These are phyloP conservation scores for Spiromastix sp. DNA, from an alignment of 2,329 filamentous ascomycete species.

Conservation along the genomic window DNA sequence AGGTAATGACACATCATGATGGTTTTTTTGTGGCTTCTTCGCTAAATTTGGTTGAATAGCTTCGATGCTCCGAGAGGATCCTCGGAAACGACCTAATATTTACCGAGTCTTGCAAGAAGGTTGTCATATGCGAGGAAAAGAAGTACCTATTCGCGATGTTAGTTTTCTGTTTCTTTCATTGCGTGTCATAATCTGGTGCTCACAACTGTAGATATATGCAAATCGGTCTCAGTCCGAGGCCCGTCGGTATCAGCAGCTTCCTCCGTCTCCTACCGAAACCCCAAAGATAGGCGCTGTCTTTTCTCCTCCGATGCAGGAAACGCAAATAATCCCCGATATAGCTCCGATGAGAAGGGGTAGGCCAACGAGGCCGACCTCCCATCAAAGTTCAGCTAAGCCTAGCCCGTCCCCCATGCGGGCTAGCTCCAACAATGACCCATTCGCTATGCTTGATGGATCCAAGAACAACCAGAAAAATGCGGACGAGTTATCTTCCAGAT, in stretches of 20 bases:
- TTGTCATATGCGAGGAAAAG: conserved; percentile 78
- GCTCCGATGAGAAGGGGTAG: conserved; percentile 87
- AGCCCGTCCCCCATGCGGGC: conserved; percentile 61
- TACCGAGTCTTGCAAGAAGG: conserved; percentile 84
- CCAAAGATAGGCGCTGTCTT: conserved; percentile 71
- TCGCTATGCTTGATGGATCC: conserved; percentile 74
- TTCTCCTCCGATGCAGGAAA: conserved; percentile 60
- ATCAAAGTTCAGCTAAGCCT: conserved; percentile 42
- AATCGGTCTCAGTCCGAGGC: conserved; percentile 54
- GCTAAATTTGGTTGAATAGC: conserved; percentile 37
- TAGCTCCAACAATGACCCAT: conserved; percentile 69
- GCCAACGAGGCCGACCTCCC: conserved; percentile 45
- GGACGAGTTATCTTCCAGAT: conserved; percentile 76
- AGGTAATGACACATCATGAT: conserved; percentile 44
- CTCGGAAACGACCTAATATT: conserved; percentile 73
- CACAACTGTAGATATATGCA: conserved; percentile 54
- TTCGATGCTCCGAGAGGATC: conserved; percentile 82
- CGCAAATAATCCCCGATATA: conserved; percentile 73
- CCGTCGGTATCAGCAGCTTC: conserved; percentile 49
- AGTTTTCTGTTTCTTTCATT: conserved; percentile 23
- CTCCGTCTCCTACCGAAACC: conserved; percentile 44
- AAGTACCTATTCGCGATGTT: conserved; percentile 83
- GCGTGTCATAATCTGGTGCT: neutral
- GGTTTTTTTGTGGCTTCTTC: conserved; percentile 2
- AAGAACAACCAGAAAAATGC: conserved; percentile 40